These are phyloP conservation scores for Lithospermum erythrorhizon DNA, from an alignment of 257 asterid species.

Conservation along the genomic window DNA sequence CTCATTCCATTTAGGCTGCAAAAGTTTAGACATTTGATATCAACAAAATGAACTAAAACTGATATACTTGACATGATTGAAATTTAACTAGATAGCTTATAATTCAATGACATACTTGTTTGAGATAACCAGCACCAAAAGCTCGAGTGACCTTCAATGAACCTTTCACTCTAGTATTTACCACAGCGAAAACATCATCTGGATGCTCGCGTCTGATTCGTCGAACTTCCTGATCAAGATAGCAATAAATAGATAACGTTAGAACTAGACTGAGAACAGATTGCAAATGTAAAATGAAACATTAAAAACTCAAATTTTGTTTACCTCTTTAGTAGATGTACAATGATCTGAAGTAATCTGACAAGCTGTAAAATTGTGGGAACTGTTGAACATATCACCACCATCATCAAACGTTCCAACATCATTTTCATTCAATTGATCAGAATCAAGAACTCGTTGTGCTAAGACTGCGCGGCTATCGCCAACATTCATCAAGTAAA, in stretches of 20 bases:
- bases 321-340: constrained; percentile 71
- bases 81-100: neutral
- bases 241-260: neutral
- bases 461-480: constrained; percentile 88
- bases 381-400: constrained; percentile 48
- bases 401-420: constrained; percentile 29
- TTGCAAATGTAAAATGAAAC: neutral
- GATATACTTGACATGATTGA: neutral
- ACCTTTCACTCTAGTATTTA: constrained; percentile 79
- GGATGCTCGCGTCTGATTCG: constrained; percentile 61
- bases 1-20: constrained; percentile 86
- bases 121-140: constrained; percentile 90
- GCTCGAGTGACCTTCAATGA: constrained; percentile 91
- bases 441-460: constrained; percentile 27
- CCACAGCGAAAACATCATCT: constrained; percentile 60
- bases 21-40: constrained; percentile 1
- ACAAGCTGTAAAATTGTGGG: constrained; percentile 36
- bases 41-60: neutral
- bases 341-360: constrained; percentile 92
- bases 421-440: constrained; percentile 17
- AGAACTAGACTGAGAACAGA: neutral
- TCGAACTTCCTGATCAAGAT: constrained; percentile 51
- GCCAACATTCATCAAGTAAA: constrained; percentile 87
- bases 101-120: constrained; percentile 38
- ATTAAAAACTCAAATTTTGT: neutral